A percentile compares a stretch with the other conserved stretches of the same genome.
These are phyloP conservation scores for Euphorbia tirucalli DNA, from an alignment of 345 rosid species.

Conservation along the genomic window DNA sequence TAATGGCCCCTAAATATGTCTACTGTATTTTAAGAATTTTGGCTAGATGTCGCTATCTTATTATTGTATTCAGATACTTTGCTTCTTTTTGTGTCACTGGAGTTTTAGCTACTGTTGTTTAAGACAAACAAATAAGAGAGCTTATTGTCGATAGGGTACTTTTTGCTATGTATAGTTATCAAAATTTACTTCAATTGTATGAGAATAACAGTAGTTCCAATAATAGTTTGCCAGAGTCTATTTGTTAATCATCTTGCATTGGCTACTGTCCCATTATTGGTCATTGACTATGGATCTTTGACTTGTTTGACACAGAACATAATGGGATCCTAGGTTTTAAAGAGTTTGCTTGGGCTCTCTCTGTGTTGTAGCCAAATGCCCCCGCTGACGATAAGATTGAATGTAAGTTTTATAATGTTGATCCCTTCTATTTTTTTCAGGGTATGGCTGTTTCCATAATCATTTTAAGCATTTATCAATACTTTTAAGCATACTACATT, in stretches of 20 bases:
- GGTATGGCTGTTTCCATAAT: not conserved
- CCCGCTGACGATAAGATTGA: constrained; percentile 91
- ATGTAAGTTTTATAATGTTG: constrained; percentile 40
- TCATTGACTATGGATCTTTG: constrained; percentile 54
- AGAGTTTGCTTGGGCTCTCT: constrained; percentile 97
- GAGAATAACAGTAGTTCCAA: not conserved
- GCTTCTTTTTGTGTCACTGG: constrained; percentile 37
- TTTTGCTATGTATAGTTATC: constrained; percentile 9
- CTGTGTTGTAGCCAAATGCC: constrained; percentile 95
- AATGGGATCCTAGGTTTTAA: constrained; percentile 95
- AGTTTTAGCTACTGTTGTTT: constrained; percentile 91
- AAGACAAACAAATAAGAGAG: constrained; percentile 98
- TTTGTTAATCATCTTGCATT: constrained; percentile 3
- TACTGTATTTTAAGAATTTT: not conserved
- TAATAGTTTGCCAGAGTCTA: not conserved
- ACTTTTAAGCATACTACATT: too few relatives aligned
- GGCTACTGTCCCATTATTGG: not conserved
- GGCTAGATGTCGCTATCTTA: constrained; percentile 3
- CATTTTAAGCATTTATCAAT: too few relatives aligned
- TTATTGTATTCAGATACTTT: constrained; percentile 7
- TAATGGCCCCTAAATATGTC: not conserved
- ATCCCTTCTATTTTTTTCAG: not conserved
- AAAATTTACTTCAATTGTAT: not conserved
- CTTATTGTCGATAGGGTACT: constrained; percentile 90
- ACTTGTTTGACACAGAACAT: too few relatives aligned